Evolutionary conservation across 331 rosid genomes (phyloP).

Genomic region (Rhamnella rubrinervis): DNA sequence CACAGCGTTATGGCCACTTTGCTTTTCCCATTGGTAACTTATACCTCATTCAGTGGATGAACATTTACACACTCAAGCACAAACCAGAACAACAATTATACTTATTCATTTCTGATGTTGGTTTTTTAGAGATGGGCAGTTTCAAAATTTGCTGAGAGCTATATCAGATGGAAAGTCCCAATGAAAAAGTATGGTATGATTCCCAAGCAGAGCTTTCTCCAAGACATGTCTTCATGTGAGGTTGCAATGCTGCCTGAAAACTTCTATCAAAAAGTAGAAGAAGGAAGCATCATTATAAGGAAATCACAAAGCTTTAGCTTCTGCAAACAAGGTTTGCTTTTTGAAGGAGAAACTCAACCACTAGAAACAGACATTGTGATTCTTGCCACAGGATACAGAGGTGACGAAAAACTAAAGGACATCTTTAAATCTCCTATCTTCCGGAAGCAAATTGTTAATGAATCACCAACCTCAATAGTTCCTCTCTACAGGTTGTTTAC

Average conservation of each 20-base stretch:
- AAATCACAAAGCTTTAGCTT: slow-evolving; percentile 30
- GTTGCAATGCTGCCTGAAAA: slow-evolving; percentile 39
- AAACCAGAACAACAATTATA: background rate
- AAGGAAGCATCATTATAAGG: slow-evolving; percentile 45
- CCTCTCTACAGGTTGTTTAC: slow-evolving; percentile 46
- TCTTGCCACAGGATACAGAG: slow-evolving; percentile 57
- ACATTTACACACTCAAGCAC: no score
- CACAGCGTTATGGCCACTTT: slow-evolving; percentile 41
- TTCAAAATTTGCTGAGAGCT: slow-evolving; percentile 50
- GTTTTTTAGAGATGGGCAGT: slow-evolving; percentile 52
- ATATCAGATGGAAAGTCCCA: slow-evolving; percentile 57
- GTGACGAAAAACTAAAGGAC: slow-evolving; percentile 37
- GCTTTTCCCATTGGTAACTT: slow-evolving; percentile 53
- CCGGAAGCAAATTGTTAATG: slow-evolving; percentile 20
- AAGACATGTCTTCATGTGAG: slow-evolving; percentile 42
- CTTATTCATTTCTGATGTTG: background rate
- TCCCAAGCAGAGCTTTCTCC: slow-evolving; percentile 46
- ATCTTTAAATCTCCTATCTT: slow-evolving; percentile 28
- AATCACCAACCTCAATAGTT: slow-evolving; percentile 14
- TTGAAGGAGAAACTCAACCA: slow-evolving; percentile 34
- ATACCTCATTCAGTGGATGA: background rate
- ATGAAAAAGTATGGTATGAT: slow-evolving; percentile 47
- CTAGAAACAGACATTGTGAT: slow-evolving; percentile 46
- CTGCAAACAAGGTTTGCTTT: slow-evolving; percentile 30
- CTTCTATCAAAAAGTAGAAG: slow-evolving; percentile 44